Evolutionary conservation across 1,284 basidiomycete species (phyloP).

Genomic region (Fomitopsis pinicola): DNA sequence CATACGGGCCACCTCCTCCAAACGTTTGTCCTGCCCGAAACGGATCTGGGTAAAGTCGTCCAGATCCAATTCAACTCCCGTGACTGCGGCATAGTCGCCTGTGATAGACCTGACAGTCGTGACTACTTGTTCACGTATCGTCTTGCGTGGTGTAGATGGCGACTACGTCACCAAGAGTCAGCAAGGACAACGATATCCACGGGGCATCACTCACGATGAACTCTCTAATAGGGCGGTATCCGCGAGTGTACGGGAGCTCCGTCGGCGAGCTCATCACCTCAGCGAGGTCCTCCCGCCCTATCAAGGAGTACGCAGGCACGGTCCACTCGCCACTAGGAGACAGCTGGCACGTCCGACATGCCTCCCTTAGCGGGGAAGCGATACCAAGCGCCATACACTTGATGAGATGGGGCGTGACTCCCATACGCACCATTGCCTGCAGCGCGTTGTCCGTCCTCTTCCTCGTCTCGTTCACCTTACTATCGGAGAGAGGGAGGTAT

Average conservation of each 20-base stretch:
- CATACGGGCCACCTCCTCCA: constrained; percentile 87
- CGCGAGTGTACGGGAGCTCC: constrained; percentile 41
- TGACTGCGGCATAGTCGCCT: constrained; percentile 51
- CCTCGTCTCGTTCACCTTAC: constrained; percentile 41
- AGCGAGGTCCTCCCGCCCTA: constrained; percentile 80
- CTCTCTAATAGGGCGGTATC: constrained; percentile 53
- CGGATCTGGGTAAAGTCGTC: constrained; percentile 78
- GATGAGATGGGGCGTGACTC: constrained; percentile 39
- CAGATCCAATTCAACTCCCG: constrained; percentile 68
- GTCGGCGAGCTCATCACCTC: constrained; percentile 44
- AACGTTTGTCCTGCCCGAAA: constrained; percentile 80
- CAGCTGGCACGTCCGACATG: constrained; percentile 75
- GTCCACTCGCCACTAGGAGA: constrained; percentile 74
- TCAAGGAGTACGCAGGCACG: constrained; percentile 64
- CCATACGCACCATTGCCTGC: constrained; percentile 53
- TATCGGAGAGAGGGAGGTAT: constrained; percentile 56
- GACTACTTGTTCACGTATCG: constrained; percentile 47
- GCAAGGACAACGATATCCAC: neutral
- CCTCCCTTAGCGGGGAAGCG: constrained; percentile 79
- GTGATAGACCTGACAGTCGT: constrained; percentile 44
- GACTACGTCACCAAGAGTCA: constrained; percentile 29
- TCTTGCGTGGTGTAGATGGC: constrained; percentile 39
- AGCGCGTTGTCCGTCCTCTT: constrained; percentile 66
- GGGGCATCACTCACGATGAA: constrained; percentile 44
- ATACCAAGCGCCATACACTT: constrained; percentile 67